Evolutionary conservation across 2,329 filamentous ascomycete genomes (phyloP), one percentile per base, ranked within the genome.

Genomic region (Magnaporthales sp.): DNA sequence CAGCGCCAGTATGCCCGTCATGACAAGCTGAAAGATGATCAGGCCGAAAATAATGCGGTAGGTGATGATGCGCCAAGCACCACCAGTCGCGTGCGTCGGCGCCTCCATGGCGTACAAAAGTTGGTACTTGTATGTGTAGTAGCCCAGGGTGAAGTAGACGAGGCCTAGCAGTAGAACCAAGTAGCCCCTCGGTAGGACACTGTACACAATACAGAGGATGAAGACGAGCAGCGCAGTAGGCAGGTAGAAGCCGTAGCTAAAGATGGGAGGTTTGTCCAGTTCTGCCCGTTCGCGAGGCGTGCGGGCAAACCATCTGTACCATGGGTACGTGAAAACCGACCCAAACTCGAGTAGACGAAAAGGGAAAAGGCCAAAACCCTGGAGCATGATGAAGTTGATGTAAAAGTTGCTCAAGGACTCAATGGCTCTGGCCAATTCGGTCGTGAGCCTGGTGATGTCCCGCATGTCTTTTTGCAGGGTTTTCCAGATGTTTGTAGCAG

Each of bases 51-150:
- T 86, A 68, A 97, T 85, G 46, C 95, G 91, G 74, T 95, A 92
- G 78, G 93, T 97, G 69, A 99, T 97, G 85, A 99, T 96, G 63
- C 91, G 90, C 95, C 95, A 99, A 4, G 93, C 93, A 68, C 90
- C 89, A 24, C 96, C 96, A 0, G 94, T 98, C 19, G 93, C 92
- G 75, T 97, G 93, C 74, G 96, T 92, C 19, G 92, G 91, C 75
- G 98, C 94, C 73, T 98, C 93, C 95, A 99, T 99, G 32, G 95
- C 93, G 76, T 99, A 99, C 4, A 99, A 83, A 4, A 99, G 83
- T 80, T 99, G 96, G 78, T 99, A 99, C 76, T 97, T 97, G 84
- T 96, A 96, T 32, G 92, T 91, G 74, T 94, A 94, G 75, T 92
- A 91, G 24, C 93, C 93, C 15, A 96, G 85, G 24, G 86, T 75